phyloP scores from a whole-genome alignment of 352 stramenopile species.

The Phytophthora sp. region DNA sequence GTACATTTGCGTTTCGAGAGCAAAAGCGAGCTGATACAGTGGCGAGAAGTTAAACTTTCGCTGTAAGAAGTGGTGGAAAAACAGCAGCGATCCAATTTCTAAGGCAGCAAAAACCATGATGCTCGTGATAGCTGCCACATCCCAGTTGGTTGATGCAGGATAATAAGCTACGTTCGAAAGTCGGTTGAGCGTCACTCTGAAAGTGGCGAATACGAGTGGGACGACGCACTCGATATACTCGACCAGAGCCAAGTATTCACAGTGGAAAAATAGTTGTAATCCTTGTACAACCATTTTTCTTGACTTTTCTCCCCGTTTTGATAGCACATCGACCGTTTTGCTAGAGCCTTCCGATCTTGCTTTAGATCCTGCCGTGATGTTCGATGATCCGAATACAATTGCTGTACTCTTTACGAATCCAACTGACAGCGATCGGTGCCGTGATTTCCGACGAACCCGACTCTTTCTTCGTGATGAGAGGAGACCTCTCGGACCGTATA shows the following conservation, averaged over 20 bases:
- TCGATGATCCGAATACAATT: not conserved
- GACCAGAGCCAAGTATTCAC: constrained; percentile 36
- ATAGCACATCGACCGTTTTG: not conserved
- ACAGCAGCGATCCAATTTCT: constrained; percentile 34
- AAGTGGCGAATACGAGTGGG: constrained; percentile 34
- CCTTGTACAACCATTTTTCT: constrained; percentile 17
- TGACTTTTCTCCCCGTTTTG: not conserved
- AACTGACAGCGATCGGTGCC: not conserved
- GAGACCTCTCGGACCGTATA: constrained; percentile 4
- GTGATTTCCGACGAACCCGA: not conserved
- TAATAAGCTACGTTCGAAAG: constrained; percentile 47
- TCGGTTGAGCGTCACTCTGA: constrained; percentile 37
- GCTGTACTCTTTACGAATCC: not conserved
- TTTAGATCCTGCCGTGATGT: not conserved
- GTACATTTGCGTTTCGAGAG: constrained; percentile 38
- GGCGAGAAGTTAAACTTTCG: constrained; percentile 40
- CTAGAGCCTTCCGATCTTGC: not conserved
- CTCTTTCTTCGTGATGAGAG: constrained; percentile 1
- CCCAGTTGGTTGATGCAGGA: constrained; percentile 13
- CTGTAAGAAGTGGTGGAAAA: constrained; percentile 26
- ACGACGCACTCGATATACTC: constrained; percentile 49
- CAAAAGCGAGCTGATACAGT: constrained; percentile 45
- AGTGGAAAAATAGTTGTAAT: constrained; percentile 42
- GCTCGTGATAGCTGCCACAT: constrained; percentile 1
- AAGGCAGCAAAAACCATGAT: constrained; percentile 31